Base-by-base conservation (phyloP, 2,329 filamentous ascomycete species). In the Cladophialophora yegresii region DNA sequence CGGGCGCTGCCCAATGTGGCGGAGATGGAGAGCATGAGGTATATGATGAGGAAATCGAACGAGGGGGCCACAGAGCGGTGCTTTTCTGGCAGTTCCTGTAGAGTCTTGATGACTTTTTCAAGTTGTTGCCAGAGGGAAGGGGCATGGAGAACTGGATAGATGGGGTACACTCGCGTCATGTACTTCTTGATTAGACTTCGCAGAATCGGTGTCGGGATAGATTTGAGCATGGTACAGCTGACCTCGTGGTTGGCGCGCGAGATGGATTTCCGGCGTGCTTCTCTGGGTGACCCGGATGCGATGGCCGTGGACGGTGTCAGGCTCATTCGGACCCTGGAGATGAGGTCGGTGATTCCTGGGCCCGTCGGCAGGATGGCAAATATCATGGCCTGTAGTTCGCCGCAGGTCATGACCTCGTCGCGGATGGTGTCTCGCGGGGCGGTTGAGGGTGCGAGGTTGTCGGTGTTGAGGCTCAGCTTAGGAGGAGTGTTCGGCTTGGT, bases 251-350 rank as follows among this genome's bases (percentile, higher is more conserved):
- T 61, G 6, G 58, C 51, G 33, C 69, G 69, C 10, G 67, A 66
- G 36, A 67, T 61, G 55, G 68, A 70, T 49, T 67, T 71, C 43
- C 68, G 58, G 23, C 66, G 67, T 9, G 64, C 56, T 43, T 69
- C 65, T 36, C 64, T 54, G 3, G 66, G 69, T 47, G 61, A 69
- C 9, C 58, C 66, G 23, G 68, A 61, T 22, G 70, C 64, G 28
- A 72, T 66, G 28, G 70, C 70, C 22, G 69, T 72, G 0, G 73
- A 75, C 7, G 74, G 74, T 2, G 73, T 75, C 55, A 75, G 65
- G 47, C 74, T 74, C 74, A 75, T 75, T 10, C 73, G 70, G 1
- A 75, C 72, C 22, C 69, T 63, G 9, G 72, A 73, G 20, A 75
- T 67, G 9, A 75, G 65, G 51, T 73, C 74, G 22, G 73, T 74